Percentiles rank a stretch among this genome's conserved stretches.
Conservation (phyloP, 495 filamentous ascomycete genomes). For the Thozetella sp. region DNA sequence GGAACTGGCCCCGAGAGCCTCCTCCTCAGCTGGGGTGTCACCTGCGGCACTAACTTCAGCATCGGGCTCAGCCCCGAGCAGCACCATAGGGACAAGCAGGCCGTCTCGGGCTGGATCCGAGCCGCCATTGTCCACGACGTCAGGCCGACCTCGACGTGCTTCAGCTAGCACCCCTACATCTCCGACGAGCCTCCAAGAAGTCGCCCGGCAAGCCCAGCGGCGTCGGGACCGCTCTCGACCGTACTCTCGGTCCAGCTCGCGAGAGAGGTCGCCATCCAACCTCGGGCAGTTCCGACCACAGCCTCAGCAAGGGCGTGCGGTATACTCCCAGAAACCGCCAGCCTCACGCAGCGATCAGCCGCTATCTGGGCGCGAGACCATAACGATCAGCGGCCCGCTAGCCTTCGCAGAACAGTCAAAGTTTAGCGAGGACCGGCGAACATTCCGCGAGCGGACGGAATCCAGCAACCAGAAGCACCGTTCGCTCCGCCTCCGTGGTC, state of each 20-base stretch:
- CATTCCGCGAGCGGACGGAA: neutral
- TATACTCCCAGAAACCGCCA: neutral
- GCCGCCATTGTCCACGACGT: neutral
- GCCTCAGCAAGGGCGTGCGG: neutral
- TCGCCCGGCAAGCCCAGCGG: neutral
- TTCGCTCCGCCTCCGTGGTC: neutral
- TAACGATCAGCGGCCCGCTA: slow-evolving; percentile 20
- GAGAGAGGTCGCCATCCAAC: neutral
- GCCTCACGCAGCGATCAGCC: slow-evolving; percentile 6
- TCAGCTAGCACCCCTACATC: neutral
- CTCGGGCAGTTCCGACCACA: neutral
- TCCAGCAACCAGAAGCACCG: neutral
- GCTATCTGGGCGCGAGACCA: slow-evolving; percentile 14
- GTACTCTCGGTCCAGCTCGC: neutral
- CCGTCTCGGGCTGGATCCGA: neutral
- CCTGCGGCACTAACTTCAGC: neutral
- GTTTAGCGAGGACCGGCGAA: neutral
- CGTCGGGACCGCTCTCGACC: neutral
- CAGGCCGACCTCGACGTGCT: neutral
- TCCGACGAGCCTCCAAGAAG: neutral
- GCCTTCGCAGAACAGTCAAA: slow-evolving; percentile 15
- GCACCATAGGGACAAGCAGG: neutral
- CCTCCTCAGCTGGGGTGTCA: neutral
- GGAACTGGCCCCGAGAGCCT: neutral
- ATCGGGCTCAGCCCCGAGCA: neutral